Conservation (phyloP, 129 eudicot species). For the Smallanthus sonchifolius region DNA sequence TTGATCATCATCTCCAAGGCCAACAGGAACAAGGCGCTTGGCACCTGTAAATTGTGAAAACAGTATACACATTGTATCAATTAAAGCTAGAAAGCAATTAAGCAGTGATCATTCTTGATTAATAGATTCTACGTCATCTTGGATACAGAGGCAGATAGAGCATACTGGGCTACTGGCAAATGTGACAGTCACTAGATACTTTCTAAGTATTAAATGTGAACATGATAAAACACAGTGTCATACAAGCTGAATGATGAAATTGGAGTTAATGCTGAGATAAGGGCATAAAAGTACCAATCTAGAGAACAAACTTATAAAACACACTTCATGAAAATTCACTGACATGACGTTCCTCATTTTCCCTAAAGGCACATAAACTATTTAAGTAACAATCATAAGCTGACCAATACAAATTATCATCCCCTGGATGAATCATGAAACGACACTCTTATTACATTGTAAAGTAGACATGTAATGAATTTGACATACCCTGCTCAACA, state of each 20-base stretch:
- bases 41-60: slow-evolving; percentile 54
- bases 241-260: not conserved
- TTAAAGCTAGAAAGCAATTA: not conserved
- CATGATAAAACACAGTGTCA: not conserved
- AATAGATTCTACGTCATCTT: slow-evolving; percentile 1
- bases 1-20: slow-evolving; percentile 98
- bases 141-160: not conserved
- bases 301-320: not conserved
- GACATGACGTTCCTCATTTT: not conserved
- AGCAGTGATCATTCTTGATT: not conserved
- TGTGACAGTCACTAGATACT: not conserved
- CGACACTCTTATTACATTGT: not conserved
- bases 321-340: not conserved
- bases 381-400: slow-evolving; percentile 8
- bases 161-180: not conserved
- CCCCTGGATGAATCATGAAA: not conserved
- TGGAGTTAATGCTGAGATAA: not conserved
- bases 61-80: not conserved
- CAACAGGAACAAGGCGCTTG: slow-evolving; percentile 80
- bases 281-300: not conserved
- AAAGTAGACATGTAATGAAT: not conserved
- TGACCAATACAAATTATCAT: not conserved
- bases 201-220: not conserved
- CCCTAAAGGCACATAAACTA: not conserved
- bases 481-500: slow-evolving; percentile 65